Evolutionary conservation across 129 eudicot species (phyloP).

Genomic region (Silybum marianum): DNA sequence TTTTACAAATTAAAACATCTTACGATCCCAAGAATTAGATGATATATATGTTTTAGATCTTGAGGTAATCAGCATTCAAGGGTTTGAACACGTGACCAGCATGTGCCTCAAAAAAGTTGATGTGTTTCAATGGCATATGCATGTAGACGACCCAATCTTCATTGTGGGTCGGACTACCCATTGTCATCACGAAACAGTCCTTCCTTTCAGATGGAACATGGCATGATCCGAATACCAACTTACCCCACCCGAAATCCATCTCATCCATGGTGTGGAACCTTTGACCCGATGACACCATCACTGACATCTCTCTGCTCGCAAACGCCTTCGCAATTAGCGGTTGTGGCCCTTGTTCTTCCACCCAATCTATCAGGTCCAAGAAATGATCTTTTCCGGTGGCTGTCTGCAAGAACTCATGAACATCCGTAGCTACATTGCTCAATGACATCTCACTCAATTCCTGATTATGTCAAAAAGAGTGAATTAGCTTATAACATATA

Average conservation of each 20-base stretch:
- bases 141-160: conserved; percentile 68
- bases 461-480: not conserved
- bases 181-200: conserved; percentile 59
- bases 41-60: not conserved
- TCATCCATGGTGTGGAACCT: conserved; percentile 38
- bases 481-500: not conserved
- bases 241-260: conserved; percentile 65
- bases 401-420: conserved; percentile 33
- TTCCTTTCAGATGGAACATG: conserved; percentile 50
- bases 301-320: conserved; percentile 28
- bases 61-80: conserved; percentile 37
- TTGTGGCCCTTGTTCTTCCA: conserved; percentile 57
- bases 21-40: not conserved
- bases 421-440: conserved; percentile 30
- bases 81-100: conserved; percentile 42
- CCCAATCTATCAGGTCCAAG: conserved; percentile 57
- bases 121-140: conserved; percentile 42
- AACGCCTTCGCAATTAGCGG: conserved; percentile 43
- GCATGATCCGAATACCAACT: conserved; percentile 48
- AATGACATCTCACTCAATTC: conserved; percentile 33
- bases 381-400: conserved; percentile 53
- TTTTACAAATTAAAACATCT: not conserved
- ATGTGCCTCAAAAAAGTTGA: conserved; percentile 38
- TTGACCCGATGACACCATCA: conserved; percentile 57
- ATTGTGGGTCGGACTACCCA: conserved; percentile 51